phyloP scores from a whole-genome alignment of 306 rosid genomes.

The Abrus pulchellus region DNA sequence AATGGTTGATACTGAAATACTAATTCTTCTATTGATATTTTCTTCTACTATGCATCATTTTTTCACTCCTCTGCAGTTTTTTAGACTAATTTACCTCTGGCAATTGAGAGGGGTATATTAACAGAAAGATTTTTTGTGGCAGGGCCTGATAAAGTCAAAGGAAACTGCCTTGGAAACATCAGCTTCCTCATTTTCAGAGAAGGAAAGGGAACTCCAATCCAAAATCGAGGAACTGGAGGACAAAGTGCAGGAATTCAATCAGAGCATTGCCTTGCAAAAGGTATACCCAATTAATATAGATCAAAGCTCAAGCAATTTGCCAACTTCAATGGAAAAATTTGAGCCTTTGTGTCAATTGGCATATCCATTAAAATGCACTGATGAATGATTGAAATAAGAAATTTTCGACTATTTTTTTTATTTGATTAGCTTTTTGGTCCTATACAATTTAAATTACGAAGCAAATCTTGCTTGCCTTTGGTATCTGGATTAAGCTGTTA shows the following conservation, averaged over 20 bases:
- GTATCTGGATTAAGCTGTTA: conserved; percentile 35
- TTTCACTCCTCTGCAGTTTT: conserved; percentile 42
- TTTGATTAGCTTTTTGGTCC: conserved; percentile 22
- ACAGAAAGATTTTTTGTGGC: conserved; percentile 39
- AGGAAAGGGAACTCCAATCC: conserved; percentile 76
- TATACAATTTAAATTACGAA: conserved; percentile 13
- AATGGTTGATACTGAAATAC: conserved; percentile 39
- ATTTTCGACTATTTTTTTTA: conserved; percentile 1
- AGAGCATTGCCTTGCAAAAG: conserved; percentile 60
- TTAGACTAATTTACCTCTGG: conserved; percentile 21
- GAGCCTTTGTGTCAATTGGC: conserved; percentile 21
- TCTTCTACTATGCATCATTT: conserved; percentile 1
- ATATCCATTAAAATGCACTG: conserved; percentile 21
- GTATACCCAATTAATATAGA: conserved; percentile 46
- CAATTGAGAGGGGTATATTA: background rate
- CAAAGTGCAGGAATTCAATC: conserved; percentile 71
- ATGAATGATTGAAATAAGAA: conserved; percentile 29
- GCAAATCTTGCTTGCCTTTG: conserved; percentile 1
- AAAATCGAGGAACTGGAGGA: conserved; percentile 74
- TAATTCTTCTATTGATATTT: conserved; percentile 33
- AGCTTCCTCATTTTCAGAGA: conserved; percentile 67
- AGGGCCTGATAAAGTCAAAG: conserved; percentile 74
- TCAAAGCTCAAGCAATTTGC: conserved; percentile 2
- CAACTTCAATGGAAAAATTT: background rate
- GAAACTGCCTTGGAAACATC: conserved; percentile 78